A percentile compares a stretch with the other conserved stretches of the same genome.
Conservation (phyloP, 83 land plant species). For the Thuja plicata region DNA sequence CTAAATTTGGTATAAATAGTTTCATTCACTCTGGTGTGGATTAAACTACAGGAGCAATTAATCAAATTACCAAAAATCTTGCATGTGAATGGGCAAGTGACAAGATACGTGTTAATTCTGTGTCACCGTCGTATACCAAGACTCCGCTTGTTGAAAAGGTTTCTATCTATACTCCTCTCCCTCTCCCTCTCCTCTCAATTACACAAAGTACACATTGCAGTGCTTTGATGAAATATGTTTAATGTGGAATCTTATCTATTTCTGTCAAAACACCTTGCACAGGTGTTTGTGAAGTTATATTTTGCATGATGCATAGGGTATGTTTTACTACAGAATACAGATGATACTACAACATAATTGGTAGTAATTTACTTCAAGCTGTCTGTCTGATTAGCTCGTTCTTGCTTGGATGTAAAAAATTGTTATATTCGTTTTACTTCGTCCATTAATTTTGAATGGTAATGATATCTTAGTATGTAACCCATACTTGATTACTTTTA, state of each 20-base stretch:
- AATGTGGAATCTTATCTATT: background rate
- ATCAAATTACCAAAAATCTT: constrained; percentile 50
- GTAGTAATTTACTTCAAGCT: background rate
- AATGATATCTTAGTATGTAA: background rate
- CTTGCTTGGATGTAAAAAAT: background rate
- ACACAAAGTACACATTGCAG: background rate
- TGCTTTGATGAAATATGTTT: background rate
- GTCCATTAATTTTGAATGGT: background rate
- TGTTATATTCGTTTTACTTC: too few relatives aligned
- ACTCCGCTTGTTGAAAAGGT: constrained; percentile 32
- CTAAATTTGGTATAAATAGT: background rate
- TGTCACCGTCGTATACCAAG: constrained; percentile 48
- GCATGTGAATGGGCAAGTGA: constrained; percentile 71
- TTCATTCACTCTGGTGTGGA: background rate
- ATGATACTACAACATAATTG: background rate
- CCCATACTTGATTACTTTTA: background rate
- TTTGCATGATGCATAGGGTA: background rate
- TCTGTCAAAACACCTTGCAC: background rate
- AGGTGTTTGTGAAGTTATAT: background rate
- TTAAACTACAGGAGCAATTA: constrained; percentile 32
- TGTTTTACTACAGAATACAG: too few relatives aligned
- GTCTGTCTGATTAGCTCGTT: background rate
- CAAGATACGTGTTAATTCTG: constrained; percentile 48
- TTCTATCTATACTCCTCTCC: background rate
- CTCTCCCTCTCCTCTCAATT: background rate